Conservation (phyloP, 176 grass and related monocot species). For the Oryza meyeriana region DNA sequence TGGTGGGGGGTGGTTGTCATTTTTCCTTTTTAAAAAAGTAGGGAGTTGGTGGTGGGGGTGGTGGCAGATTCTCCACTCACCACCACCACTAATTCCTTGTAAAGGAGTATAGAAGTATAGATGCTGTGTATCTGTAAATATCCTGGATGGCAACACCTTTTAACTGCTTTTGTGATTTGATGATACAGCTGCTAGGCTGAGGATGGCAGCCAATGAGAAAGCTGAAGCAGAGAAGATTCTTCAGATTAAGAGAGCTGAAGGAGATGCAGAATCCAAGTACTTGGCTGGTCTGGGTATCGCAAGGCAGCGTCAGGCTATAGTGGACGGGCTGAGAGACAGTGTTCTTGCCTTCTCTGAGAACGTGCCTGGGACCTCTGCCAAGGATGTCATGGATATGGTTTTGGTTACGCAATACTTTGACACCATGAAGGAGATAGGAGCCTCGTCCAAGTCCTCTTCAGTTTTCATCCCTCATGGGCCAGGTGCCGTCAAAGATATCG, state of each 20-base stretch:
- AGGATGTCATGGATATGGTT: constrained; percentile 95
- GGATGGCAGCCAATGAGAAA: constrained; percentile 80
- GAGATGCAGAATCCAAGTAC: constrained; percentile 86
- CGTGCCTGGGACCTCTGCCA: constrained; percentile 75
- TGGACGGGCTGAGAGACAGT: constrained; percentile 78
- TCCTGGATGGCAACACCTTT: not conserved
- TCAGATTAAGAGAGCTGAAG: constrained; percentile 85
- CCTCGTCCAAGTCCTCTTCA: constrained; percentile 60
- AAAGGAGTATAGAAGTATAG: no score
- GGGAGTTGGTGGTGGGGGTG: no score
- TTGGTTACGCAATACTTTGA: constrained; percentile 84
- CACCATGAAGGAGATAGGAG: constrained; percentile 83
- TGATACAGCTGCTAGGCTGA: constrained; percentile 65
- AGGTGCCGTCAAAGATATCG: constrained; percentile 65
- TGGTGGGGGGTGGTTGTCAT: no score
- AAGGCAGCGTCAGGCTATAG: constrained; percentile 85
- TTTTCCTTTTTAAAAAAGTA: no score
- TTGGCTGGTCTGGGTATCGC: constrained; percentile 78
- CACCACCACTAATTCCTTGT: no score
- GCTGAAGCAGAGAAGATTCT: constrained; percentile 86
- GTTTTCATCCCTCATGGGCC: constrained; percentile 87
- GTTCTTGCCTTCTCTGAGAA: constrained; percentile 87
- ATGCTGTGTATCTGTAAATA: not conserved
- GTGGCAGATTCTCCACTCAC: no score
- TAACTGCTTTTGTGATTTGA: not conserved